Percentiles rank a stretch among this genome's conserved stretches.
Conservation (phyloP, 108 stramenopile species). For the Poteriospumella lacustris region DNA sequence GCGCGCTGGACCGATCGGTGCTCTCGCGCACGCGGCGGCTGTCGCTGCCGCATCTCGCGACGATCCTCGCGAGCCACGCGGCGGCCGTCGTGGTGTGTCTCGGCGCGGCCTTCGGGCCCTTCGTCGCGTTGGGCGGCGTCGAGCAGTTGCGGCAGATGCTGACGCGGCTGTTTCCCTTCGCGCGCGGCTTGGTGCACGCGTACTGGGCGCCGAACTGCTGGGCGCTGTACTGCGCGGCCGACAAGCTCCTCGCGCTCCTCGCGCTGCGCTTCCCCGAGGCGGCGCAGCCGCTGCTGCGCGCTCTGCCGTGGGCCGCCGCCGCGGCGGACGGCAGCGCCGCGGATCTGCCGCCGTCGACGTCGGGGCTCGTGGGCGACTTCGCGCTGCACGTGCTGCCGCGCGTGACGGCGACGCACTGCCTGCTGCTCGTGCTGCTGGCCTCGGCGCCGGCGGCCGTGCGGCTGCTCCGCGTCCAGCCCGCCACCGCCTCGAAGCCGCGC, state of each 20-base stretch:
- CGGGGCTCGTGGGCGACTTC: slow-evolving; percentile 24
- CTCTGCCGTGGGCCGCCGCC: no score
- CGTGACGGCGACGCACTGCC: slow-evolving; percentile 42
- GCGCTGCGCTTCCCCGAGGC: neutral
- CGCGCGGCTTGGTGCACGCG: slow-evolving; percentile 84
- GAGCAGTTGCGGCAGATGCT: slow-evolving; percentile 56
- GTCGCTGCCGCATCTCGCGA: no score
- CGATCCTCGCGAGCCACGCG: no score
- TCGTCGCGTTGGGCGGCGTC: slow-evolving; percentile 43
- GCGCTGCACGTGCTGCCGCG: neutral
- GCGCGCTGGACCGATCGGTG: neutral
- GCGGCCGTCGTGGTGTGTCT: slow-evolving; percentile 33
- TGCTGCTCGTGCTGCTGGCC: slow-evolving; percentile 37
- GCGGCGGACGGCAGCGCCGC: neutral
- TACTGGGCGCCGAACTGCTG: slow-evolving; percentile 97
- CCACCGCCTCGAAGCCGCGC: no score
- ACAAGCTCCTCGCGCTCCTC: neutral
- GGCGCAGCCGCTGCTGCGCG: neutral
- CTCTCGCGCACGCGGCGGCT: no score
- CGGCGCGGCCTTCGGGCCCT: slow-evolving; percentile 52
- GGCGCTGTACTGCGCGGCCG: slow-evolving; percentile 67
- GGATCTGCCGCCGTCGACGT: neutral
- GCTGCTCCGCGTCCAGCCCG: slow-evolving; percentile 64
- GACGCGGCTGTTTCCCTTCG: slow-evolving; percentile 86
- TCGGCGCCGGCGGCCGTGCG: slow-evolving; percentile 42